These are phyloP conservation scores for Wickerhamomyces xylosicus DNA, from an alignment of 805 yeast species.

Conservation along the genomic window DNA sequence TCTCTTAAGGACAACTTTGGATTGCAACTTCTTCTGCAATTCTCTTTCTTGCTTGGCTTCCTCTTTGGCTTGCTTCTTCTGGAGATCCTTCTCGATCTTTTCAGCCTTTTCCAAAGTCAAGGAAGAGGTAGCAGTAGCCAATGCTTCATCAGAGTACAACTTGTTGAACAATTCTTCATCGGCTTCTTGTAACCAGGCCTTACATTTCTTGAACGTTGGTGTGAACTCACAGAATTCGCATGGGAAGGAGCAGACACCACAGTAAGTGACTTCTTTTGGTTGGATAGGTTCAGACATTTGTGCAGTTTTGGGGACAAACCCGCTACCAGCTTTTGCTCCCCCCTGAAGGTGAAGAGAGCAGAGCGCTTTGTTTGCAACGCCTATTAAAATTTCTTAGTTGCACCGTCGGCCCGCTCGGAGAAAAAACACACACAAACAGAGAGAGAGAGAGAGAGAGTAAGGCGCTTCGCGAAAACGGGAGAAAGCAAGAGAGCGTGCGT, in stretches of 20 bases:
- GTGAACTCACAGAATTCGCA: constrained; percentile 92
- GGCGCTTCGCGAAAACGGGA: no score
- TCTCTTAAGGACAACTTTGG: constrained; percentile 74
- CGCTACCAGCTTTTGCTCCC: no score
- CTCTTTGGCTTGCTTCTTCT: constrained; percentile 78
- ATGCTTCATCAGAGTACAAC: constrained; percentile 51
- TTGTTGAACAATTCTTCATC: constrained; percentile 46
- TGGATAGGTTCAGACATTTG: neutral
- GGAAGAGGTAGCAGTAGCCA: constrained; percentile 46
- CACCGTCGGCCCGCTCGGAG: no score
- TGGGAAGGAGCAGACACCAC: constrained; percentile 78
- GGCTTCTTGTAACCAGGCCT: constrained; percentile 62
- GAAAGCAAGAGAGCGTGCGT: no score
- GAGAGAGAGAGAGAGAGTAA: no score
- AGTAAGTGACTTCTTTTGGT: constrained; percentile 43
- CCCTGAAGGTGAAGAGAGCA: neutral
- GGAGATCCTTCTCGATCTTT: constrained; percentile 70
- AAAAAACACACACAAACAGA: no score
- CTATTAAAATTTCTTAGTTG: no score
- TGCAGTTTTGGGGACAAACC: no score
- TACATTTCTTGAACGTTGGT: constrained; percentile 70
- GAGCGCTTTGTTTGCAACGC: no score
- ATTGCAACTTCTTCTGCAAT: constrained; percentile 62
- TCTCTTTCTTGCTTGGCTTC: constrained; percentile 82
- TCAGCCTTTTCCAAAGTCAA: constrained; percentile 71